Conservation (phyloP, 768 basidiomycete genomes). For the Suillus placidus region DNA sequence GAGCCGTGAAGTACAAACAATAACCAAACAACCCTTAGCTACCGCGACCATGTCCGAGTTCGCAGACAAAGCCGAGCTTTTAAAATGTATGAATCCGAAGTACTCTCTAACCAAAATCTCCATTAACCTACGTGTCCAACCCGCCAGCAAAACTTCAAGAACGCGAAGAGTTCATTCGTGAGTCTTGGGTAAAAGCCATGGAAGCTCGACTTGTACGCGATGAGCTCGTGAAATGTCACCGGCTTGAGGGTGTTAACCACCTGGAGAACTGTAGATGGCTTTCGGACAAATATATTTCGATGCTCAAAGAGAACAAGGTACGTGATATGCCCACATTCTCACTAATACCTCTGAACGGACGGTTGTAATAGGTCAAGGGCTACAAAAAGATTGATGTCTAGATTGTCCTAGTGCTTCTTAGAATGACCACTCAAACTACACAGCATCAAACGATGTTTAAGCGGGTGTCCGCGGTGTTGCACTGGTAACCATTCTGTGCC, state of each 20-base stretch:
- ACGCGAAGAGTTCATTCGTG: slow-evolving; percentile 78
- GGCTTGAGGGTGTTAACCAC: slow-evolving; percentile 89
- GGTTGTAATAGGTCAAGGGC: slow-evolving; percentile 68
- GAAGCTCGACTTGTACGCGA: slow-evolving; percentile 87
- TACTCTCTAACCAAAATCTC: slow-evolving; percentile 6
- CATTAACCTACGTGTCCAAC: not conserved
- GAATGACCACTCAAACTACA: not conserved
- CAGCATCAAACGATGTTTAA: not conserved
- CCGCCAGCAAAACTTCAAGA: slow-evolving; percentile 59
- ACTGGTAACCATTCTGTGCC: not conserved
- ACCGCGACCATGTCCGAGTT: slow-evolving; percentile 27
- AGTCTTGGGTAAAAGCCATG: slow-evolving; percentile 96
- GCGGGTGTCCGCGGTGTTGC: not conserved
- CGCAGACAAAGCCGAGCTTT: slow-evolving; percentile 36
- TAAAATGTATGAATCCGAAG: slow-evolving; percentile 28
- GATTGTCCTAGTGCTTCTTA: slow-evolving; percentile 11
- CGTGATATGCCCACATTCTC: slow-evolving; percentile 31
- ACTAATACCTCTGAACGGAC: not conserved
- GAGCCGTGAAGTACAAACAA: slow-evolving; percentile 12
- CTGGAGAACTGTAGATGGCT: slow-evolving; percentile 88
- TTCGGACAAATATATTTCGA: slow-evolving; percentile 76
- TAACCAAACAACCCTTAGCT: slow-evolving; percentile 3
- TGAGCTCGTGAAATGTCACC: slow-evolving; percentile 88
- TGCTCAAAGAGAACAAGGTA: slow-evolving; percentile 83
- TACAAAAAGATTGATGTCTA: slow-evolving; percentile 76